Base-by-base conservation (phyloP, 139 green algal genomes). In the Eudorina sp. region DNA sequence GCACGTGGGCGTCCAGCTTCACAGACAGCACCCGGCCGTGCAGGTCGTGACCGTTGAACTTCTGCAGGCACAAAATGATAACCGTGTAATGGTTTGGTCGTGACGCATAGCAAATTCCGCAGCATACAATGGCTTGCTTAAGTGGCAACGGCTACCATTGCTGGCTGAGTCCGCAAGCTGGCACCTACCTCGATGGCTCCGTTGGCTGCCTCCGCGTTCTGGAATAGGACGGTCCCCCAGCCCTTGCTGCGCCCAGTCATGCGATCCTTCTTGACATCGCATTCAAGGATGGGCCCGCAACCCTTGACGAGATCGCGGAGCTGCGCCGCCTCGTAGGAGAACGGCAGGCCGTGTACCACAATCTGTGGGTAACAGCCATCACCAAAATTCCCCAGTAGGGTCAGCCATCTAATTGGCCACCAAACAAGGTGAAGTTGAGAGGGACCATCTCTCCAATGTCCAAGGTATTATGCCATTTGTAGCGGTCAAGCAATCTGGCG, bases 11-110 rank as follows among this genome's bases (percentile, higher is more conserved):
- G 92, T 98, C 96, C 51, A 97, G 69, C 87, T 95, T 96, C 31
- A 98, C 96, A 7, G 91, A 94, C 69, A 98, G 86, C 18, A 92
- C 94, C 69, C 96, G 91, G 34, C 94, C 95, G 69, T 98, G 94
- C 82, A 97, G 91, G 51, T 96, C 91, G 45, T 84, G 88, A 72
- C 95, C 95, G 86, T 98, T 95, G 90, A 96, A 95, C 53, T 95
- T 91, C 72, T 95, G 68, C 68, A 55, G 66, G 25, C 13, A 58
- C 51, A 58, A n/a, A n/a, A n/a, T n/a, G n/a, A n/a, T n/a, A n/a
- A n/a, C n/a, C n/a, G n/a, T n/a, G n/a, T n/a, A n/a, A n/a, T n/a
- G 5, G 5, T 66, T 66, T 11, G 5, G 29, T 23, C 55, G 7
- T 66, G 55, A 25, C 23, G 55, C 7, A 27, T 23, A 25, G 55